phyloP scores from a whole-genome alignment of 352 stramenopile species.

The Phytophthora pini region DNA sequence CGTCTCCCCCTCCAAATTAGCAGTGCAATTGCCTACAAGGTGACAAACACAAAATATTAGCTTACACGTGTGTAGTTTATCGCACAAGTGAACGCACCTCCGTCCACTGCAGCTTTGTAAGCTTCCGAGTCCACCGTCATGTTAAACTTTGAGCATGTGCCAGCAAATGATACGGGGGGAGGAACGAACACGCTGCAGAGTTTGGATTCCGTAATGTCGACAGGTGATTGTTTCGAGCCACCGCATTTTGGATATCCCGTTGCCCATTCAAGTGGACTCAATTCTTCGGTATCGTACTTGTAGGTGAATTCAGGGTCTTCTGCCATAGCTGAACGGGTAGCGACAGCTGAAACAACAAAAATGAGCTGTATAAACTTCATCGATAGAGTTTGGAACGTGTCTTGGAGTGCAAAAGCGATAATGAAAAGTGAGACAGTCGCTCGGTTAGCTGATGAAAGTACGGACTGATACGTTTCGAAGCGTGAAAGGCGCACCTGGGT shows the following conservation, averaged over 20 bases:
- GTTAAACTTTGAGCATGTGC: slow-evolving; percentile 33
- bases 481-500: not conserved
- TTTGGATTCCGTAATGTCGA: slow-evolving; percentile 36
- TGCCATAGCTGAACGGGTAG: not conserved
- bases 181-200: slow-evolving; percentile 37
- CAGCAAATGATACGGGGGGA: slow-evolving; percentile 37
- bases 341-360: slow-evolving; percentile 7
- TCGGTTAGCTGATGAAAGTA: not conserved
- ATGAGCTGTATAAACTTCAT: slow-evolving; percentile 16
- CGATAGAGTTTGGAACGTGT: not conserved
- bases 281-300: slow-evolving; percentile 13
- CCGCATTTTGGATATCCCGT: slow-evolving; percentile 18
- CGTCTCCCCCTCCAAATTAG: slow-evolving; percentile 21
- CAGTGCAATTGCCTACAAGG: slow-evolving; percentile 39
- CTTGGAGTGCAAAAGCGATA: slow-evolving; percentile 8
- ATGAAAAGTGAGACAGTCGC: not conserved
- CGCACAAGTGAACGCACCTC: slow-evolving; percentile 6
- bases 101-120: slow-evolving; percentile 34
- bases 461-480: slow-evolving; percentile 10
- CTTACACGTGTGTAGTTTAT: not conserved
- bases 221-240: slow-evolving; percentile 36
- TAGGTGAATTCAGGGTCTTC: slow-evolving; percentile 20
- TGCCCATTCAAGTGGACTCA: slow-evolving; percentile 32
- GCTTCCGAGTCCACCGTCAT: slow-evolving; percentile 25
- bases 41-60: not conserved